Conservation (phyloP, 225 moss, liverwort and hornwort genomes). For the Marchantia polymorpha region DNA sequence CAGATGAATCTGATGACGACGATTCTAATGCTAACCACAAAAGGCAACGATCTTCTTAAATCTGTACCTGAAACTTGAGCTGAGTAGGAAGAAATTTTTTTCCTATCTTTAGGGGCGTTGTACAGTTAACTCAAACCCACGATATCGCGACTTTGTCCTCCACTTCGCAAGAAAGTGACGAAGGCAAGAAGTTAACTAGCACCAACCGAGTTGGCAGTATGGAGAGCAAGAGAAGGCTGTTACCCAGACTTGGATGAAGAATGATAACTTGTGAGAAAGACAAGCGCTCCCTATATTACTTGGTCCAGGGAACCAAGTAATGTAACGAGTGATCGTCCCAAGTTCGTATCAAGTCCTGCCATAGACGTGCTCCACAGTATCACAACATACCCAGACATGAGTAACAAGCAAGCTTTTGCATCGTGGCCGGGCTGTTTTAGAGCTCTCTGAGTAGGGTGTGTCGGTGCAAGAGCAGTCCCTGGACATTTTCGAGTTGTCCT, state of each 20-base stretch:
- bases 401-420: background rate
- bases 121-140: no score
- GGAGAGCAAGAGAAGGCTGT: background rate
- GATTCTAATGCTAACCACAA: background rate
- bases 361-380: background rate
- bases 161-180: background rate
- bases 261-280: background rate
- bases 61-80: background rate
- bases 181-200: slow-evolving; percentile 16
- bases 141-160: no score
- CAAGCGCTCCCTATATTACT: no score
- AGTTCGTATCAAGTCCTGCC: background rate
- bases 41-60: slow-evolving; percentile 7
- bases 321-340: no score
- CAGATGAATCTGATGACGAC: slow-evolving; percentile 21
- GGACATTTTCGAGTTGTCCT: background rate
- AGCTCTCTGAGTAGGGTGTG: background rate
- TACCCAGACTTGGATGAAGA: background rate
- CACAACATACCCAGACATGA: background rate
- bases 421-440: background rate
- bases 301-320: no score
- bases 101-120: background rate
- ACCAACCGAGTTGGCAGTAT: slow-evolving; percentile 3
- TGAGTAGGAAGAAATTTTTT: background rate
- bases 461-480: background rate